Evolutionary conservation across 106 monocot genomes (phyloP), one percentile per base, ranked within the genome.

Genomic region (Allium cepa): DNA sequence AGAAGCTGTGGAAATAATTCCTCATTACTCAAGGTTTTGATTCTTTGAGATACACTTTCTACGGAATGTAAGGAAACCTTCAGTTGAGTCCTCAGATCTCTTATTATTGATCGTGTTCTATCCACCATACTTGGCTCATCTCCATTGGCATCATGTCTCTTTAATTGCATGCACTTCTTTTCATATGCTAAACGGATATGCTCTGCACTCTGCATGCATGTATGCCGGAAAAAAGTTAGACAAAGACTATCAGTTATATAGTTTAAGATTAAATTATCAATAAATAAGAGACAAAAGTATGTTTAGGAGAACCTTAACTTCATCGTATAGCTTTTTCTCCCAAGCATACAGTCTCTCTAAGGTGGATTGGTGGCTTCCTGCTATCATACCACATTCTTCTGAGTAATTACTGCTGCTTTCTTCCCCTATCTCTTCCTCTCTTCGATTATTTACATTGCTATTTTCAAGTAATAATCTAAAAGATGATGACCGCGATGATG

Each of bases 241-340:
- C 36, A 36, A 36, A 5, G 5, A 36, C 36, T 5, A 36, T 36
- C 0, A 36, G 36, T 36, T 36, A 36, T 3, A 36, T 36, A 36
- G 36, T 36, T 36, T 36, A 36, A 36, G 36, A 36, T 5, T 36
- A 36, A 36, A 36, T 36, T 0, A 36, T 36, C 36, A 36, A 36
- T 36, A 36, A 36, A 36, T 36, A 36, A 36, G 36, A 5, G 36
- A 5, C 36, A 36, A 36, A 5, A 36, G 36, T 5, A 36, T 3
- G 36, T 10, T 28, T 62, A 62, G 1, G 62, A 62, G 62, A 72
- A 99, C 99, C 99, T 87, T 93, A 47, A 99, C 92, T 85, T 99
- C 92, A 13, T 99, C 92, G 46, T 87, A 90, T 10, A 99, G 75
- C 79, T 87, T 99, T 76, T 99, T 92, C 75, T 99, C 99, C 99